A percentile compares a stretch with the other conserved stretches of the same genome.
These are phyloP conservation scores for Coemansia reversa DNA, from an alignment of 192 early-diverging fungal genomes.

Conservation along the genomic window DNA sequence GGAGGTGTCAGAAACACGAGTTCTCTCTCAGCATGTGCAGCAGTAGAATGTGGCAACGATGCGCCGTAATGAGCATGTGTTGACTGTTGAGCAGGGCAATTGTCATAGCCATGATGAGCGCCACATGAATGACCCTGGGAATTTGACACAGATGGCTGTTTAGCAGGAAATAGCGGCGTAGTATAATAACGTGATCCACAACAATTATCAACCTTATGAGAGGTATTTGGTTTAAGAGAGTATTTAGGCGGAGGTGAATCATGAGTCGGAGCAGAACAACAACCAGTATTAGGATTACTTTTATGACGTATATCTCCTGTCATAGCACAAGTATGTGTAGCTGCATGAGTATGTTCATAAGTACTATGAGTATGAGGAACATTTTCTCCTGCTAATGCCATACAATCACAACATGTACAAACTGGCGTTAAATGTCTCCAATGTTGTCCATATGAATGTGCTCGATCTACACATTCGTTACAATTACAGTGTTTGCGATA, in stretches of 20 bases:
- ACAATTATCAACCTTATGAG: constrained; percentile 37
- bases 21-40: constrained; percentile 17
- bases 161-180: constrained; percentile 26
- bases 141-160: background rate
- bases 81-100: background rate
- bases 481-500: constrained; percentile 47
- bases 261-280: background rate
- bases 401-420: constrained; percentile 52
- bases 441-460: constrained; percentile 33
- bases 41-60: background rate
- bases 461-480: constrained; percentile 25
- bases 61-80: constrained; percentile 6
- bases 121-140: constrained; percentile 8
- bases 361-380: constrained; percentile 40
- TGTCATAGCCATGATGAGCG: background rate
- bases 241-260: constrained; percentile 45
- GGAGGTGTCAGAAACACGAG: constrained; percentile 37
- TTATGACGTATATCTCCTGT: constrained; percentile 14
- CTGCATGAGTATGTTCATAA: constrained; percentile 33
- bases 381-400: constrained; percentile 41
- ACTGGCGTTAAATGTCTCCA: constrained; percentile 45
- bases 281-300: background rate
- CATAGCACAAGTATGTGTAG: constrained; percentile 37
- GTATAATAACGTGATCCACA: constrained; percentile 36
- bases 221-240: constrained; percentile 44